phyloP scores from a whole-genome alignment of 352 stramenopile genomes.

The Phytophthora parvispora region DNA sequence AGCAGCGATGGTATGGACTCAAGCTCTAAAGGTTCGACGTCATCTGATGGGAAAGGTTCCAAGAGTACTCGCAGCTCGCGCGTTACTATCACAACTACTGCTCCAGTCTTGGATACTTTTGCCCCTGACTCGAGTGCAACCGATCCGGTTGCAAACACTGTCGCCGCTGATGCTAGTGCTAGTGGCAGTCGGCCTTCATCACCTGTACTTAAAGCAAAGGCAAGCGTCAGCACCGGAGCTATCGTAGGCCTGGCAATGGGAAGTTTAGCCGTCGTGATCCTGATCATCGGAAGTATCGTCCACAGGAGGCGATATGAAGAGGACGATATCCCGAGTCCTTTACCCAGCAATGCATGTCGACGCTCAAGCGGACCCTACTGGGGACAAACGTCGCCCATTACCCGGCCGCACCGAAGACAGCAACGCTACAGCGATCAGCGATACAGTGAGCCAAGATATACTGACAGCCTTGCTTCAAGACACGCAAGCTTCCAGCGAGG shows the following conservation, averaged over 20 bases:
- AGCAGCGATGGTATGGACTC: background rate
- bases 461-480: background rate
- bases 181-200: background rate
- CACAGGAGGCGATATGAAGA: background rate
- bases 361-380: constrained; percentile 1
- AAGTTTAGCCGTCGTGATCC: background rate
- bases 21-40: background rate
- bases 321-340: constrained; percentile 1
- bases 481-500: background rate
- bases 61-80: background rate
- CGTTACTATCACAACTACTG: background rate
- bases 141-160: background rate
- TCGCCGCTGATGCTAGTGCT: background rate
- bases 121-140: background rate
- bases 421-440: background rate
- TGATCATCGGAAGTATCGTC: constrained; percentile 3
- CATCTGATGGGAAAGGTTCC: background rate
- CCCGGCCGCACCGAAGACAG: background rate
- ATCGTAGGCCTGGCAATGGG: constrained; percentile 2
- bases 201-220: background rate
- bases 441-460: constrained; percentile 3
- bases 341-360: background rate
- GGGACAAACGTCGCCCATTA: constrained; percentile 5
- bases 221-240: background rate
- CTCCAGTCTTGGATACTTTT: background rate